Evolutionary conservation across 805 yeast species (phyloP), one percentile per base, ranked within the genome.

Genomic region (Candida golubevii): DNA sequence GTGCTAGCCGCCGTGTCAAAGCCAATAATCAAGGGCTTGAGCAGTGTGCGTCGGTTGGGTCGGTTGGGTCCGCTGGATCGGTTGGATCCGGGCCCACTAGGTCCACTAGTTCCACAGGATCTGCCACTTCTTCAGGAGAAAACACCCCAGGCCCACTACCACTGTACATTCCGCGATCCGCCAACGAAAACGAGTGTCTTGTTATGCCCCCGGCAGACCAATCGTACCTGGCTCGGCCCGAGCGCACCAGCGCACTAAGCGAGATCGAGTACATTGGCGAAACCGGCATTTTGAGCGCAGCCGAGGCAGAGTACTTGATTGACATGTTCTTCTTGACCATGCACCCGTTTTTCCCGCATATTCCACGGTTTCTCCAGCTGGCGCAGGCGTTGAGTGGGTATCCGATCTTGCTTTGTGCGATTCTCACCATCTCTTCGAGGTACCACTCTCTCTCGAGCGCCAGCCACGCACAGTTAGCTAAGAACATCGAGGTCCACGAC

Each of bases 341-440:
- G 81, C 95, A 88, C 62, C 97, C 96, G 2, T 90, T 80, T 61
- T 90, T 85, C 65, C 97, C 97, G 1, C 86, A 83, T 58, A 75
- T 91, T 33, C 96, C 97, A 0, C 68, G 72, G 28, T 86, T 84
- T 49, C 60, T 89, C 33, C 90, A 83, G 39, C 73, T 79, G 42
- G 78, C 87, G 0, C 76, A 78, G 36, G 78, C 75, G 7, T 65
- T 90, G 30, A 82, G 89, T 0, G 83, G 83, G 4, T 85, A 86
- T 61, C 96, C 97, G 1, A 80, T 90, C 49, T 69, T 90, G 35
- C 62, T 89, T 27, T 85, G 93, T 59, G 82, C 96, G 1, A 80
- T 90, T 10, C 66, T 90, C 36, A 86, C 97, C 1, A 80, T 90
- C 2, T 74, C 95, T 0, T 73, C 95, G 0, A 68, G 97, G 40